Evolutionary conservation across 2,329 filamentous ascomycete species (phyloP), one percentile per base, ranked within the genome.

Genomic region (Aspergillus latus): DNA sequence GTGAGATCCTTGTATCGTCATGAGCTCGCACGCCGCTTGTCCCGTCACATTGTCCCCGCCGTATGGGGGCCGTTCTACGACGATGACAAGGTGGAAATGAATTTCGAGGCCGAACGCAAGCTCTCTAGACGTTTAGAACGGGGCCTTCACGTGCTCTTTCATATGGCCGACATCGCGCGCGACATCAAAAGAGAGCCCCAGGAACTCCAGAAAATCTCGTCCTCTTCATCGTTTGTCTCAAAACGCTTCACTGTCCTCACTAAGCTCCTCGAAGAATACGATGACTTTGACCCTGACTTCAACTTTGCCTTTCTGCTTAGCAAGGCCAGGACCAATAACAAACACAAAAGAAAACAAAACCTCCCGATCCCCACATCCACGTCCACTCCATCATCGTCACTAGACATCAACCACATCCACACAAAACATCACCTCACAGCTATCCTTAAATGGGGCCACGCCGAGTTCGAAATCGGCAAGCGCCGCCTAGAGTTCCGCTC

Each of bases 11-110:
- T 64, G 16, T 59, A 62, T 40, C 67, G 67, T 3, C 60, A 65
- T 29, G 53, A 57, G 29, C 64, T 64, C 5, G 64, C 66, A 10
- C 49, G 51, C 13, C 52, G 53, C 6, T 49, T 69, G 11, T 64
- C 66, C 7, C 60, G 51, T 16, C 63, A 62, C 34, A 64, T 69
- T 15, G 60, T 67, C 11, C 66, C 66, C 8, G 62, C 66, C 2
- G 66, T 67, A n/a, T 69, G 64, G 64, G 66, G 66, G 1, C 59
- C 65, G 5, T 68, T 67, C 50, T 63, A 61, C 30, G 61, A 62
- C 37, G 59, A 64, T 7, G 65, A 61, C 9, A 56, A 51, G 30
- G 44, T 51, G 4, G 63, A 67, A 43, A 65, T 68, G 66, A 58
- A 68, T 30, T 61, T 64, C 34, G 61, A 66, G 4, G 66, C 66